Evolutionary conservation across 192 early-diverging fungal genomes (phyloP).

Genomic region (Umbelopsis sp.): DNA sequence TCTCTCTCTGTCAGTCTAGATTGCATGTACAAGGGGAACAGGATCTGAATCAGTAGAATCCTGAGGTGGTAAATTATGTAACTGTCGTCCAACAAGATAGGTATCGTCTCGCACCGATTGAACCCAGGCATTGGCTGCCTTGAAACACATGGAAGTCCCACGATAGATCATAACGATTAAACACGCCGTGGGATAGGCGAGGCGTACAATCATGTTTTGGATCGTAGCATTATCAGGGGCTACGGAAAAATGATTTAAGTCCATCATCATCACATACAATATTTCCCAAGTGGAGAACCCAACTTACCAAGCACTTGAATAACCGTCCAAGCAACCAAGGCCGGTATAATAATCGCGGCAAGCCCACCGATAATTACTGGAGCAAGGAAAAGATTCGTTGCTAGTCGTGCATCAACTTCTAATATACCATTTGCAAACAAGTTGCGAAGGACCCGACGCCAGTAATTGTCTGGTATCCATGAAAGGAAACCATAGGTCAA

Average conservation of each 20-base stretch:
- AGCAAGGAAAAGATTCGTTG: constrained; percentile 37
- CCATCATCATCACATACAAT: background rate
- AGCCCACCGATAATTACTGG: constrained; percentile 34
- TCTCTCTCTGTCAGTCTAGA: background rate
- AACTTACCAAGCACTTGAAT: constrained; percentile 32
- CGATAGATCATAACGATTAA: constrained; percentile 32
- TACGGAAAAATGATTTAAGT: constrained; percentile 5
- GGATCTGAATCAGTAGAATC: background rate
- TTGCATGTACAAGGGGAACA: constrained; percentile 16
- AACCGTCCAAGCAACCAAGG: constrained; percentile 36
- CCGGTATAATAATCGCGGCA: constrained; percentile 38
- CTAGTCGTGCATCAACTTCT: constrained; percentile 30
- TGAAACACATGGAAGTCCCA: constrained; percentile 28
- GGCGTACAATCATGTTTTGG: constrained; percentile 27
- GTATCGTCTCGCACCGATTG: constrained; percentile 78
- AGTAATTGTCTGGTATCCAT: constrained; percentile 49
- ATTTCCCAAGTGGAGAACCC: background rate
- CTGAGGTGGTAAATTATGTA: constrained; percentile 73
- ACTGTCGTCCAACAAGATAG: constrained; percentile 80
- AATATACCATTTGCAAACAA: constrained; percentile 34
- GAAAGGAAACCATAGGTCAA: constrained; percentile 53
- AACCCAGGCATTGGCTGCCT: constrained; percentile 69
- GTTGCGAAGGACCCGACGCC: constrained; percentile 39
- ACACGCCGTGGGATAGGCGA: constrained; percentile 45
- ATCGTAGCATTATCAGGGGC: constrained; percentile 25